Base-by-base conservation (phyloP, 78 protist genomes). In the Neovahlkampfia damariscottae region DNA sequence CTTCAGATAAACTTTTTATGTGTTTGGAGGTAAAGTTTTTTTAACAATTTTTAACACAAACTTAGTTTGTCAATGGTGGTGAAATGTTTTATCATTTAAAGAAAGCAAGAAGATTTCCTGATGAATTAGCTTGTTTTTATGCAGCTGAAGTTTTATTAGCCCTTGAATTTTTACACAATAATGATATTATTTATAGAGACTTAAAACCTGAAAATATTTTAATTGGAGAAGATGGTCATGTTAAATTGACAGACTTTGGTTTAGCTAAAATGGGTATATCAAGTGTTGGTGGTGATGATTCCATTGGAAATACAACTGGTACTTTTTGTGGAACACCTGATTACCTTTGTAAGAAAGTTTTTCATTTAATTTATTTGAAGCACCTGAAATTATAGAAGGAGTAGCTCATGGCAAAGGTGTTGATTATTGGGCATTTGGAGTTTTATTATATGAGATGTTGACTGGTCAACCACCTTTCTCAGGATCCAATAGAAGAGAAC, bases 301-400 rank as follows among this genome's bases (percentile, higher is more conserved):
- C n/a, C n/a, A n/a, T 30, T 19, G 76, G 38, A 7, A 2, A 35
- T 8, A 3, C 72, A 8, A 83, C 94, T 31, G 66, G 82, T 8
- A 94, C 97, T 1, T 88, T 94, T 86, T 94, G 97, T 72, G 97
- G 97, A 9, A 90, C 97, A 19, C 93, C 97, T 3, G 95, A 94
- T 74, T 94, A 94, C 82, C 84, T 90, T 27, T 96, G 72, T 19
- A 69, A 69, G 19, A 69, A n/a, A 10, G 19, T 10, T 79, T 67
- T 19, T 90, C 96, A 0, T 86, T 92, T 82, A 88, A 94, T 4
- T 90, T 90, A 78, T 92, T 89, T 79, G 77, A 87, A n/a, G 96
- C 91, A 3, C 92, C 92, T 19, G 95, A 88, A 74, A 36, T 84
- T 3, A 50, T 92, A 2, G 62, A 58, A 37, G 76, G 83, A 27